These are phyloP conservation scores for Fusarium sublunatum DNA, from an alignment of 2,329 filamentous ascomycete genomes.

Conservation along the genomic window DNA sequence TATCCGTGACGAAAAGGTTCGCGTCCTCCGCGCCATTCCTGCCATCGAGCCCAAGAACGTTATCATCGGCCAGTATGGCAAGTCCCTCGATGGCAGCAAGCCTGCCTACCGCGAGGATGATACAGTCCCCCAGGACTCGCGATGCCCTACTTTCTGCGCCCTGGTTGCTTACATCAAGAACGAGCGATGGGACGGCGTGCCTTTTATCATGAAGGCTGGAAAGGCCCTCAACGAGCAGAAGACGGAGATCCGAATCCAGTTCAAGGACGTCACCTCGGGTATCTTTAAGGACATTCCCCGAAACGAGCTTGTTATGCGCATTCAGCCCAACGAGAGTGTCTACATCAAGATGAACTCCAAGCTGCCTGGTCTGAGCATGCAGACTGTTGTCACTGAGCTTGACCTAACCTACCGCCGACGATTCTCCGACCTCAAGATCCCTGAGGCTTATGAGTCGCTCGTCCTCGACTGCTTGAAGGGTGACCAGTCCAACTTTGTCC, in stretches of 20 bases:
- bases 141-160: slow-evolving; percentile 97
- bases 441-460: slow-evolving; percentile 97
- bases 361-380: slow-evolving; percentile 97
- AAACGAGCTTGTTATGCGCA: slow-evolving; percentile 98
- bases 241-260: slow-evolving; percentile 98
- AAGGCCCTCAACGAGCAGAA: slow-evolving; percentile 99
- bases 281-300: slow-evolving; percentile 99
- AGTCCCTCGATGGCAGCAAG: slow-evolving; percentile 94
- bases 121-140: slow-evolving; percentile 95
- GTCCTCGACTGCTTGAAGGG: slow-evolving; percentile 98
- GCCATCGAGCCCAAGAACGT: slow-evolving; percentile 99
- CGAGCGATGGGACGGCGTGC: slow-evolving; percentile 98
- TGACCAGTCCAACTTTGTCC: slow-evolving; percentile 99
- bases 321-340: slow-evolving; percentile 98
- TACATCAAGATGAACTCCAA: slow-evolving; percentile 99
- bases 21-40: slow-evolving; percentile 92
- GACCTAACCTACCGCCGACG: slow-evolving; percentile 97
- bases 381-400: slow-evolving; percentile 98
- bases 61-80: slow-evolving; percentile 98
- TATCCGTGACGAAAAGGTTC: slow-evolving; percentile 98
- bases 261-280: slow-evolving; percentile 98
- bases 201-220: slow-evolving; percentile 99
- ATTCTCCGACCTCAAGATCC: slow-evolving; percentile 99
- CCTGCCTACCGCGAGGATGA: slow-evolving; percentile 99
- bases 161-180: slow-evolving; percentile 99